Evolutionary conservation across 352 stramenopile species (phyloP), one percentile per base, ranked within the genome.

Genomic region (Phytophthora sojae): DNA sequence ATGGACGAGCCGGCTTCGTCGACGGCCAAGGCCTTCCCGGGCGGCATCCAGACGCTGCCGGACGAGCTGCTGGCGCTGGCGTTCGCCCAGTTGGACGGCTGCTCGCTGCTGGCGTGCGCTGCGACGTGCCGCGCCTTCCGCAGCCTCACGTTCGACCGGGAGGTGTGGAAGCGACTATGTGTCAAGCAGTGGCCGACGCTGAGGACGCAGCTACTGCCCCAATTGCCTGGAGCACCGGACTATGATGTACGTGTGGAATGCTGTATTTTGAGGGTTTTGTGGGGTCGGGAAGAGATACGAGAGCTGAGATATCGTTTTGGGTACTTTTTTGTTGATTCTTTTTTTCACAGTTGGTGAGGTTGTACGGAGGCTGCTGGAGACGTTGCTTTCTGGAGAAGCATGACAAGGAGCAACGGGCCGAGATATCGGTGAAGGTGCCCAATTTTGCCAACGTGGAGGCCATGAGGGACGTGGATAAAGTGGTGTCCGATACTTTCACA

Each of bases 351-450:
- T 58, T 92, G 58, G 88, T 94, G 64, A 86, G 86, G 4, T 53
- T 93, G 9, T 96, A 94, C 50, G 82, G 87, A 54, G 86, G 88
- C 8, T 84, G 76, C 49, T 96, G 88, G 88, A 83, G 86, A 53
- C 68, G 80, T 21, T 94, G 86, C 61, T 94, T 86, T 15, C 58
- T 87, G 9, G 81, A 93, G 54, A 72, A 77, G 29, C 82, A 93
- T 56, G 30, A 26, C 2, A 74, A 69, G 15, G 70, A 88, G 44
- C 81, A 88, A 62, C 74, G 81, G 26, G 81, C 81, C 0, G 79
- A 93, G 44, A 79, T 91, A 4, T 69, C 61, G 14, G 84, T 96
- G 7, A 56, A 75, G 32, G 83, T 96, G 37, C 76, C 76, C 5
- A 67, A 88, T 17, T 96, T 94, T 55, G 52, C 71, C 12, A 26